Evolutionary conservation across 225 moss, liverwort and hornwort species (phyloP).

Genomic region (Ulota crispa): DNA sequence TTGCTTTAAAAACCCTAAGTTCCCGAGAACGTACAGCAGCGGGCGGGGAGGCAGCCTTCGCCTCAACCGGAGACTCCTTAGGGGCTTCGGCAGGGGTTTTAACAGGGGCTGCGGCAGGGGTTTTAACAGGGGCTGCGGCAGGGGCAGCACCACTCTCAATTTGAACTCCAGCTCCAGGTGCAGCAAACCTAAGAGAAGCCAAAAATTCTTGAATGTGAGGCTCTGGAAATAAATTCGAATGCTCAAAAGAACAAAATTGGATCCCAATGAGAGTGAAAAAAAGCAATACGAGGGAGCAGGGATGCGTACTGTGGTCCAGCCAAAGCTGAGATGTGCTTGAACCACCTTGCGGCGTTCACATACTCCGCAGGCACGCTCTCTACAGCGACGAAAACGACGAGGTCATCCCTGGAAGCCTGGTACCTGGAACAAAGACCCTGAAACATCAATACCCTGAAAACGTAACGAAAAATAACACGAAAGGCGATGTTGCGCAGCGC

Average conservation of each 20-base stretch:
- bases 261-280: background rate
- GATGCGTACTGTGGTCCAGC: constrained; percentile 57
- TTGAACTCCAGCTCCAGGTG: constrained; percentile 50
- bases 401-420: constrained; percentile 75
- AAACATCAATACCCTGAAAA: background rate
- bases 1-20: too few species aligned
- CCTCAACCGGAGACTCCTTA: background rate
- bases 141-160: constrained; percentile 51
- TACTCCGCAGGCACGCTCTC: constrained; percentile 52
- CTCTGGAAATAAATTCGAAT: too few species aligned
- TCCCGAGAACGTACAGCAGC: constrained; percentile 11
- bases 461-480: rapidly evolving
- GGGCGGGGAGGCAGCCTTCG: background rate
- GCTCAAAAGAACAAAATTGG: rapidly evolving
- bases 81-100: background rate
- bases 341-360: constrained; percentile 73
- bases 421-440: constrained; percentile 33
- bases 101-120: background rate
- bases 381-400: constrained; percentile 61
- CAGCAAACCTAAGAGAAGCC: constrained; percentile 4
- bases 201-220: rapidly evolving
- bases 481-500: too few species aligned
- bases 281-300: background rate
- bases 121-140: background rate
- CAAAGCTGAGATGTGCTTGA: constrained; percentile 68